These are phyloP conservation scores for Coniochaeta sp. DNA, from an alignment of 2,329 filamentous ascomycete species.

Conservation along the genomic window DNA sequence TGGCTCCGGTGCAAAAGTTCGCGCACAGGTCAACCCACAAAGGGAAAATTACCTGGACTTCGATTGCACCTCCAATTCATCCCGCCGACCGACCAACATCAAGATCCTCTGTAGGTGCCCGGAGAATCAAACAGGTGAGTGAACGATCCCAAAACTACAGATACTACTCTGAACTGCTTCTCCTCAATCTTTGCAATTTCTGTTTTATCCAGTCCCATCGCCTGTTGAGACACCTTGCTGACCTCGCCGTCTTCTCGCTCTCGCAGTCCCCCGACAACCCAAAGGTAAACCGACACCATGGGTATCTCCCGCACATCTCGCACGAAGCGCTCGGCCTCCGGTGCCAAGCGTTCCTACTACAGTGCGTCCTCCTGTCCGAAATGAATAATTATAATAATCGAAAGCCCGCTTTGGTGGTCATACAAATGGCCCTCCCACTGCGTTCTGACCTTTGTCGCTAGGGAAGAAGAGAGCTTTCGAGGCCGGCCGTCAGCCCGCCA, in stretches of 20 bases:
- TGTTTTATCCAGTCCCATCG: no score
- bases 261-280: slow-evolving; percentile 2
- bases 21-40: slow-evolving; percentile 2
- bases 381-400: slow-evolving; percentile 45
- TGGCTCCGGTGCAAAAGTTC: slow-evolving; percentile 3
- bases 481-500: slow-evolving; percentile 97
- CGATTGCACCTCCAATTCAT: neutral
- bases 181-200: neutral
- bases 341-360: slow-evolving; percentile 95
- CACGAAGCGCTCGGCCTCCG: slow-evolving; percentile 99
- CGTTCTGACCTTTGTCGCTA: slow-evolving; percentile 69
- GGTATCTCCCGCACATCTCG: slow-evolving; percentile 99
- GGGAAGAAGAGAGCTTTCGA: slow-evolving; percentile 99
- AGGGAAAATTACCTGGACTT: neutral
- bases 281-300: slow-evolving; percentile 57
- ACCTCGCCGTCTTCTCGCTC: neutral
- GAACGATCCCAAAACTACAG: neutral
- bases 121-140: slow-evolving; percentile 3
- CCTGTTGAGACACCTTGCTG: neutral
- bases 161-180: neutral
- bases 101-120: slow-evolving; percentile 4
- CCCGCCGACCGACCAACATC: slow-evolving; percentile 1
- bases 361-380: slow-evolving; percentile 56
- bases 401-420: slow-evolving; percentile 54
- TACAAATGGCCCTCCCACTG: slow-evolving; percentile 32